Evolutionary conservation across 2,329 filamentous ascomycete genomes (phyloP).

Genomic region (Fusarium newnesense): DNA sequence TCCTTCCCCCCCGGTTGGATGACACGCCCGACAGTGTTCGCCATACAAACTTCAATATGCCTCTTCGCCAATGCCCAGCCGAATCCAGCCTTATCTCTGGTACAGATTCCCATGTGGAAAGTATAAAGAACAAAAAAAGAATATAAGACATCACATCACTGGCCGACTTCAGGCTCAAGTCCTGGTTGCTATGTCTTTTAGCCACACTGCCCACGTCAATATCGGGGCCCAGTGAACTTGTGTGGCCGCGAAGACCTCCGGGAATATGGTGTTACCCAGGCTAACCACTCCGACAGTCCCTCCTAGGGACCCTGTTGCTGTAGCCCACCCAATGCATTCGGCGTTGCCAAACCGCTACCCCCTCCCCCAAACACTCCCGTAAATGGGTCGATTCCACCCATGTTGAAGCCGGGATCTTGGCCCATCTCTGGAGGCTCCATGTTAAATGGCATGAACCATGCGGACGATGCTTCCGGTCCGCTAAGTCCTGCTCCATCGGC

Average conservation of each 20-base stretch:
- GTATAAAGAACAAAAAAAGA: neutral
- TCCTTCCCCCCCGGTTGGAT: slow-evolving; percentile 14
- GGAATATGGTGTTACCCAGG: slow-evolving; percentile 16
- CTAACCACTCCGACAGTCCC: slow-evolving; percentile 22
- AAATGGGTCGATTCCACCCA: slow-evolving; percentile 61
- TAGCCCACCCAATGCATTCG: slow-evolving; percentile 48
- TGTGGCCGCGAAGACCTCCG: slow-evolving; percentile 10
- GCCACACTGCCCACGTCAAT: neutral
- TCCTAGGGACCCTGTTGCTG: slow-evolving; percentile 46
- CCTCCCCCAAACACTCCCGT: slow-evolving; percentile 59
- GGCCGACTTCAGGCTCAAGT: neutral
- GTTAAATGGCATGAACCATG: slow-evolving; percentile 95
- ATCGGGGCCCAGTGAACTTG: slow-evolving; percentile 13
- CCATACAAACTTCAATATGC: slow-evolving; percentile 20
- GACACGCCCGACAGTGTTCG: slow-evolving; percentile 17
- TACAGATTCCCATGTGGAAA: neutral
- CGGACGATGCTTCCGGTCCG: slow-evolving; percentile 66
- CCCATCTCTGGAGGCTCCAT: slow-evolving; percentile 77
- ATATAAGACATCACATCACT: neutral
- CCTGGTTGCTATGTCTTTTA: neutral
- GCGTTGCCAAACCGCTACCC: slow-evolving; percentile 51
- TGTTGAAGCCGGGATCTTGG: slow-evolving; percentile 57
- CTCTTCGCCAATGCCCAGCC: slow-evolving; percentile 19
- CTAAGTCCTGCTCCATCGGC: slow-evolving; percentile 38
- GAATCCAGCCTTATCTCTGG: neutral